Evolutionary conservation across 2,329 filamentous ascomycete species (phyloP), one percentile per base, ranked within the genome.

Genomic region (Colletotrichum brevisporum): DNA sequence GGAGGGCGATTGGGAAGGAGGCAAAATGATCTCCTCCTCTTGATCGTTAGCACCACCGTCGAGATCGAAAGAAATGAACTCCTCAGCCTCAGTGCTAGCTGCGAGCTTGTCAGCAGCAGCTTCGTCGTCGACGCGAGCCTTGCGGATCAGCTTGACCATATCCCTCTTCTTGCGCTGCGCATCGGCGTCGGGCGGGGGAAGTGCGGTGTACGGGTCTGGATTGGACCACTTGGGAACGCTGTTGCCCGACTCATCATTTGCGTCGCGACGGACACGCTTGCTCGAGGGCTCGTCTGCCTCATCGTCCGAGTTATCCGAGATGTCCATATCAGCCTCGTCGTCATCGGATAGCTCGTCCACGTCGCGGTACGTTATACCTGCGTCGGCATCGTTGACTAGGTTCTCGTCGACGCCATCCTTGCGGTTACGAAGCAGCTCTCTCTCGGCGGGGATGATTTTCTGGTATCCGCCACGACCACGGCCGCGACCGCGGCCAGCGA

Each of bases 121-220:
- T 3, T 84, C 81, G 45, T 84, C 81, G 43, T 91, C 88, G 41
- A 94, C 84, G 55, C 95, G 93, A 2, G 95, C 94, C 77, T 97
- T 98, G 74, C 95, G 91, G 74, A 98, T 98, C 70, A 97, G 81
- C 75, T 97, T 93, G 43, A 98, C 93, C 47, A 98, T 91, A 73
- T 98, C 94, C 73, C 90, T 91, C 79, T 92, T 94, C 81, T 96
- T 97, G 21, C 88, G 87, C 47, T 88, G 85, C 5, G 84, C 85
- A 63, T 94, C 92, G 51, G 66, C 66, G 72, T 95, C 92, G 0
- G 91, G 89, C 6, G 94, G 94, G 9, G 95, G 95, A 10, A 97
- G 84, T 2, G 90, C 92, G 6, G 94, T 97, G 80, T 98, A 98
- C 0, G 95, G 94, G 78, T 98, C 95, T 4, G 95, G 95, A 74